A percentile compares a stretch with the other conserved stretches of the same genome.
phyloP scores from a whole-genome alignment of 2,329 filamentous ascomycete species.

The Epichloe sp. region DNA sequence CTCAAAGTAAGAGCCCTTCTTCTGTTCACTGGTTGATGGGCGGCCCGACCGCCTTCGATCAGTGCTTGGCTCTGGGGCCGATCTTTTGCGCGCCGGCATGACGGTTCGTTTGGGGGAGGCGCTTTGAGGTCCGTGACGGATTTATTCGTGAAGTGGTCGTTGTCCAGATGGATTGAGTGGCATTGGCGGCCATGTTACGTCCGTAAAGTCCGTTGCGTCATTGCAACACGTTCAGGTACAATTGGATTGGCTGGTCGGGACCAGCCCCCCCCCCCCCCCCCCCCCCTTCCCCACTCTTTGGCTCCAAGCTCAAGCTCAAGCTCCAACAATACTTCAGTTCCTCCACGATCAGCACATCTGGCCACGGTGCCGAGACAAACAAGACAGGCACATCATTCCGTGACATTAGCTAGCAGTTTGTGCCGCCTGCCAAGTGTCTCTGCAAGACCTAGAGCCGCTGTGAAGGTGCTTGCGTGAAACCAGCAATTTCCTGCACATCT shows the following conservation, averaged over 20 bases:
- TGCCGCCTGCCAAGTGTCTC: background rate
- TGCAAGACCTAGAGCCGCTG: no score
- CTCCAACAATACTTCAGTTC: background rate
- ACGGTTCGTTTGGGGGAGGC: background rate
- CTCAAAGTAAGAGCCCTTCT: conserved; percentile 42
- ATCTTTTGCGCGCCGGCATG: conserved; percentile 4
- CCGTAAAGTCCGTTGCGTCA: conserved; percentile 3
- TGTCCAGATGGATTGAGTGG: background rate
- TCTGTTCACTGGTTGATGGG: conserved; percentile 29
- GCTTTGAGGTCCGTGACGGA: background rate
- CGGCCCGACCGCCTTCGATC: conserved; percentile 34
- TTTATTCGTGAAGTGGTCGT: background rate
- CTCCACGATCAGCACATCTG: no score
- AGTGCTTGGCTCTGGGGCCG: background rate
- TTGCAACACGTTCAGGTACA: background rate
- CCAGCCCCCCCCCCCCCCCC: no score
- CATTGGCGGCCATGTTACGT: background rate
- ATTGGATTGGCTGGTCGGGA: no score
- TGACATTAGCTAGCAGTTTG: background rate
- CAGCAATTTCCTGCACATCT: no score
- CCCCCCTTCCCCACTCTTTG: no score
- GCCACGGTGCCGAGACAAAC: no score
- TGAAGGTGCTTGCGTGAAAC: no score
- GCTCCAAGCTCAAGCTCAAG: background rate
- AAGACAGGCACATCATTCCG: no score